Evolutionary conservation across 768 basidiomycete genomes (phyloP), one percentile per base, ranked within the genome.

Genomic region (Naganishia vaughanmartiniae): DNA sequence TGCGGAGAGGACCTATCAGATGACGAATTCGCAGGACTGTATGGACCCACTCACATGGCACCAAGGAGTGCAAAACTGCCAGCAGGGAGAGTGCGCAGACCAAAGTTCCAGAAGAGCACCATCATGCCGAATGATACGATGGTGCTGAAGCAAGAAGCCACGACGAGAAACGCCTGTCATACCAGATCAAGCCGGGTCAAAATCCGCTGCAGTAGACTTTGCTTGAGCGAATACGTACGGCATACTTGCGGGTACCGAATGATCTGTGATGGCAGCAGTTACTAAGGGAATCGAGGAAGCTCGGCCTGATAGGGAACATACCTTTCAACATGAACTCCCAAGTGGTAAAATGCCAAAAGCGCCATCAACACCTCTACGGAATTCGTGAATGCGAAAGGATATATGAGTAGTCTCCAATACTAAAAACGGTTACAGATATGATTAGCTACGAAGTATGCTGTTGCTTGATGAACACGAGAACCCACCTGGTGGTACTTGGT

Each of bases 221-320:
- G 4, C 31, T 33, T 33, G 11, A 10, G 30, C 28, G 36, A 4
- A 36, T 30, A 56, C 30, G 65, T 31, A 93, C 92, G 34, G 91
- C 91, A 81, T 86, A 96, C 80, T 96, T 96, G 69, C 89, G 81
- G 67, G 88, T 88, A 14, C 94, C 93, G 76, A 92, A 96, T 51
- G 87, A 87, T 46, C 79, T 80, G 55, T 46, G 17, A 30, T 39
- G 65, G 2, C 39, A 33, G 11, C 21, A 63, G 31, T 7, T 1
- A 26, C 17, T 7, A 42, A 15, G 10, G 14, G 42, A 42, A 2
- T 42, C 42, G 31, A 63, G 11, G 31, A 33, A 60, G 48, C 14
- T 0, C n/a, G n/a, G 21, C 24, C 24, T 11, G 26, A 53, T 21
- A 19, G 21, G 4, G 33, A 14, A 72, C 74, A 70, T 42, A 78